phyloP scores from a whole-genome alignment of 2,329 filamentous ascomycete species.

The Colletotrichum paranaense region DNA sequence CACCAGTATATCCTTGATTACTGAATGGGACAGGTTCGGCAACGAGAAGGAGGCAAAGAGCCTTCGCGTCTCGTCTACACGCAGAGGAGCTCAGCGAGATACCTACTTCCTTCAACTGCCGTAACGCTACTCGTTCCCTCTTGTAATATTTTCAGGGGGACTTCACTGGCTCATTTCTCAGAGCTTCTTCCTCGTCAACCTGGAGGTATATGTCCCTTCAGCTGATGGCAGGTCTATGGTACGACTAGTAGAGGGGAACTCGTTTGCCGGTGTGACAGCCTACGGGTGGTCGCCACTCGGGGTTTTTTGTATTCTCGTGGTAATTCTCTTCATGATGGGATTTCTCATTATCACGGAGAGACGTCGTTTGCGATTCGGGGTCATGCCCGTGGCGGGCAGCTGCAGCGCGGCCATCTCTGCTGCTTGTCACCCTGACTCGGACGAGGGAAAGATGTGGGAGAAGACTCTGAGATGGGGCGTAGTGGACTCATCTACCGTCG shows the following conservation, averaged over 20 bases:
- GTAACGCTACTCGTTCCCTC: not conserved
- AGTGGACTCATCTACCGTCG: not conserved
- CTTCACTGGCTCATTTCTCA: not conserved
- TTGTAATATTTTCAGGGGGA: not conserved
- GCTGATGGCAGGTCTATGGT: not conserved
- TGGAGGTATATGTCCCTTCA: not conserved
- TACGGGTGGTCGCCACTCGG: not conserved
- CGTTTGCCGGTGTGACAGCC: not conserved
- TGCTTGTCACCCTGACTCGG: not conserved
- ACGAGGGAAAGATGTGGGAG: not conserved
- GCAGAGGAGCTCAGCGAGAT: not conserved
- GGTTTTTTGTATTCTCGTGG: not conserved
- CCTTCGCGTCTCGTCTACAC: not conserved
- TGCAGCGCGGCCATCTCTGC: not conserved
- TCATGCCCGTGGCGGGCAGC: not conserved
- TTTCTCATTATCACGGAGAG: not conserved
- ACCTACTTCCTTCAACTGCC: not conserved
- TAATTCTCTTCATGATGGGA: not conserved
- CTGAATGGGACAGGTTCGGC: not conserved
- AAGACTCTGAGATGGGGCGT: not conserved
- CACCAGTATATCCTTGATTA: not conserved
- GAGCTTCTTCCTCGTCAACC: not conserved
- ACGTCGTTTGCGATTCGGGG: not conserved
- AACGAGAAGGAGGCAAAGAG: not conserved
- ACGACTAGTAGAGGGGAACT: not conserved